Evolutionary conservation across 495 filamentous ascomycete species (phyloP), one percentile per base, ranked within the genome.

Genomic region (Aspergillus nanangensis): DNA sequence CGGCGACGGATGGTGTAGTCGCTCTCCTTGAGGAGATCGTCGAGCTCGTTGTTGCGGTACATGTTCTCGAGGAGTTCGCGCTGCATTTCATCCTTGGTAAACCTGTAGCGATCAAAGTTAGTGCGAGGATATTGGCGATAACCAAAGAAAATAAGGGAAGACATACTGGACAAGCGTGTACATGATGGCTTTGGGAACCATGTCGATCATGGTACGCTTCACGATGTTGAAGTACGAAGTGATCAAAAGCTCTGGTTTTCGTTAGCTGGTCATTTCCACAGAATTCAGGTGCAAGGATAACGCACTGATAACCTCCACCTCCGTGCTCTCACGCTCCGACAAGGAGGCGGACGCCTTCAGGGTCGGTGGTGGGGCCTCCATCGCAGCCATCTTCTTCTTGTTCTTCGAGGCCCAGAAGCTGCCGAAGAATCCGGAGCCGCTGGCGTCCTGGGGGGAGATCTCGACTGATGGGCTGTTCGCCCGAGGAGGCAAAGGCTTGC

Each of bases 151-250:
- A 9, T 0, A 3, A 33, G 8, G 4, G 37, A 20, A 35, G 39
- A 81, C 89, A 51, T 83, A 96, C 88, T 87, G 82, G 20, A 99
- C 94, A 32, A 99, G 81, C 45, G 82, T 95, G 41, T 96, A 78
- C 94, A 99, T 99, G 68, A 99, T 93, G 15, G 94, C 93, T 73
- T 99, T 99, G 31, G 94, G 94, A 3, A 99, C 94, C 94, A 97
- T 99, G 58, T 99, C 94, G 50, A 97, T 96, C 92, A 99, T 93
- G 39, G 94, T 99, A 47, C 92, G 79, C 73, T 88, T 87, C 39
- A 95, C 91, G 63, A 99, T 97, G 70, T 93, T 95, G 72, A 84
- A 99, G 78, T 99, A 99, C 3, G 90, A 96, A 40, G 79, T 85
- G 58, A 99, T 97, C 45, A 99, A 77, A 32, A 97, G 81, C 66